A percentile compares a stretch with the other conserved stretches of the same genome.
phyloP scores from a whole-genome alignment of 169 alveolate genomes.

The Eimeria praecox region DNA sequence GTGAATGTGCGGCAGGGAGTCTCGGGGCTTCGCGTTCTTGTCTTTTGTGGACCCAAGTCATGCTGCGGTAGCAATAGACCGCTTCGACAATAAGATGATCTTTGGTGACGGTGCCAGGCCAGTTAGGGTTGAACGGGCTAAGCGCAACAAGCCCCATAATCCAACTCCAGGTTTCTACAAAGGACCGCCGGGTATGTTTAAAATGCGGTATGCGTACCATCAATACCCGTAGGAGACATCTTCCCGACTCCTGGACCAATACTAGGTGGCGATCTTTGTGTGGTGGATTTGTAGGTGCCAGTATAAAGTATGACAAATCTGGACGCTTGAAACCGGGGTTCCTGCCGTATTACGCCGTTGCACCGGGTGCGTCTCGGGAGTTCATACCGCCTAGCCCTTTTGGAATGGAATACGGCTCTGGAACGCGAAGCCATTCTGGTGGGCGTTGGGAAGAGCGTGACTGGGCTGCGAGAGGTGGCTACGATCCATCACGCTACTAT shows the following conservation, averaged over 20 bases:
- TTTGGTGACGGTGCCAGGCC: constrained; percentile 67
- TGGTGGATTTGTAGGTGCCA: constrained; percentile 70
- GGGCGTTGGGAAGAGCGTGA: constrained; percentile 75
- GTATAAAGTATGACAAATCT: constrained; percentile 80
- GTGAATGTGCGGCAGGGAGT: constrained; percentile 54
- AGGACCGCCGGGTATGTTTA: constrained; percentile 82
- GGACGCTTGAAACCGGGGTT: constrained; percentile 79
- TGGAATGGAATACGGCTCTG: constrained; percentile 75
- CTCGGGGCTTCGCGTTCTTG: constrained; percentile 82
- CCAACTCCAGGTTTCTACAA: constrained; percentile 83
- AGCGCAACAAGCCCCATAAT: constrained; percentile 81
- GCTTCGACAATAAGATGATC: constrained; percentile 76
- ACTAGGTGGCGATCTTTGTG: background rate
- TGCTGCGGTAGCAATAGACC: constrained; percentile 72
- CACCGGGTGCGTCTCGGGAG: constrained; percentile 80
- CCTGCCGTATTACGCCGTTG: constrained; percentile 80
- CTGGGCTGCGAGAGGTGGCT: constrained; percentile 69
- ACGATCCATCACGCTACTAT: constrained; percentile 48
- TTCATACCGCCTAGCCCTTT: constrained; percentile 63
- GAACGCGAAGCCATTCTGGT: constrained; percentile 56
- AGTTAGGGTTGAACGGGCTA: constrained; percentile 78
- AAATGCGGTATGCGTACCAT: too few species aligned
- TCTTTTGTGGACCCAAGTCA: constrained; percentile 71
- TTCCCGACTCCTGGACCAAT: background rate
- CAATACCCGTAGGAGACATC: background rate